phyloP scores from a whole-genome alignment of 83 land plant genomes.

The Picea abies region DNA sequence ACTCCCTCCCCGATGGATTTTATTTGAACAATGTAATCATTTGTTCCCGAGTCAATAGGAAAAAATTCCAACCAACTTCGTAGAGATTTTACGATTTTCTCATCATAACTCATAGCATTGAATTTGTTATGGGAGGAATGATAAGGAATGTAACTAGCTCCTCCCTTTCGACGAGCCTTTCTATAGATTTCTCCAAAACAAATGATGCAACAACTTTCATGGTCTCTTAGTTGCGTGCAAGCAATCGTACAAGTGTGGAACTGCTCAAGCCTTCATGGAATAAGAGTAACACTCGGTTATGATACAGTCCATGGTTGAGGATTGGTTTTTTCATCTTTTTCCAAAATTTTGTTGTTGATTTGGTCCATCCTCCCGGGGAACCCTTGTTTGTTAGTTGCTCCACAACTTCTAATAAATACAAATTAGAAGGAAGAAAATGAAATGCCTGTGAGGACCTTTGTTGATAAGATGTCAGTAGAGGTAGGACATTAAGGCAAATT shows the following conservation, averaged over 20 bases:
- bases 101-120: conserved; percentile 20
- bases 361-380: conserved; percentile 85
- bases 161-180: too few relatives aligned
- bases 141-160: conserved; percentile 36
- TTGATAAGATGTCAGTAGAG: conserved; percentile 51
- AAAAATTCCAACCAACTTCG: conserved; percentile 27
- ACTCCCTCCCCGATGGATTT: too few relatives aligned
- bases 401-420: conserved; percentile 71
- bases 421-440: conserved; percentile 67
- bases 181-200: too few relatives aligned
- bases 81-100: conserved; percentile 21
- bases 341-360: too few relatives aligned
- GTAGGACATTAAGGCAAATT: conserved; percentile 75
- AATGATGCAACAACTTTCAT: too few relatives aligned
- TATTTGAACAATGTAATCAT: too few relatives aligned
- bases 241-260: too few relatives aligned
- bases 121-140: conserved; percentile 27
- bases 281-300: too few relatives aligned
- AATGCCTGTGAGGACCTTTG: conserved; percentile 47
- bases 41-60: conserved; percentile 18
- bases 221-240: too few relatives aligned
- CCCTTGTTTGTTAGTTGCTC: conserved; percentile 88
- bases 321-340: too few relatives aligned
- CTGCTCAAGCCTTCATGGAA: too few relatives aligned
- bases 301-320: too few relatives aligned